Base-by-base conservation (phyloP, 2,329 filamentous ascomycete genomes). In the Lasiodiplodia sp. region DNA sequence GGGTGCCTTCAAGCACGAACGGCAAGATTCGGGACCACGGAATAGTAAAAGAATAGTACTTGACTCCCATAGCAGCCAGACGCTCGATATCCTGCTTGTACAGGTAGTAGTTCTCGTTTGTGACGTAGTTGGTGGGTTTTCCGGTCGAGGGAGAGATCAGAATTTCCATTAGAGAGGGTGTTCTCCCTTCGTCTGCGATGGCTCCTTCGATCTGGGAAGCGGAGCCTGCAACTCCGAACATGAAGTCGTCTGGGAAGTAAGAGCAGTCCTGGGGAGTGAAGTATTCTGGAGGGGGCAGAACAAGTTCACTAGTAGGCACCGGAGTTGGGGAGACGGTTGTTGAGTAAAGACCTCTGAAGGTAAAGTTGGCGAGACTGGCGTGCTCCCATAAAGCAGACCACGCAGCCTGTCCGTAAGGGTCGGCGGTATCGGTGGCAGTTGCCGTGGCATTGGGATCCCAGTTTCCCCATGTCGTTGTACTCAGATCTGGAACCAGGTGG, bases 11-110 rank as follows among this genome's bases (percentile, higher is more conserved):
- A 1, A 79, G 70, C 3, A 80, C 82, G 66, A 86, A 86, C 0
- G 84, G 84, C n/a, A 86, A 75, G 65, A 86, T 83, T 1, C 84
- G 79, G 2, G 81, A 76, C 84, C 84, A 86, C 0, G 83, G 77
- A 55, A 86, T 82, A 3, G 79, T 81, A 73, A 86, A 85, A 11
- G 75, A 78, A 66, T 78, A 80, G 7, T 74, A 72, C 23, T 75
- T 75, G 12, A 80, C 71, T n/a, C 79, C 79, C 8, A 80, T 70
- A 7, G 79, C 77, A 16, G 76, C 76, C 10, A 79, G 68, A 3
- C 77, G 72, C 34, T 73, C 76, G 56, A 78, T 78, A 70, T 86
- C 84, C 74, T 84, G 80, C 65, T 84, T 84, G 73, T 85, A 86
- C 18, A 83, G 75, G 63, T 83, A 85, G 70, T 86, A 86, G 63